phyloP scores from a whole-genome alignment of 1,284 basidiomycete species.

The Prillingera fragicola region DNA sequence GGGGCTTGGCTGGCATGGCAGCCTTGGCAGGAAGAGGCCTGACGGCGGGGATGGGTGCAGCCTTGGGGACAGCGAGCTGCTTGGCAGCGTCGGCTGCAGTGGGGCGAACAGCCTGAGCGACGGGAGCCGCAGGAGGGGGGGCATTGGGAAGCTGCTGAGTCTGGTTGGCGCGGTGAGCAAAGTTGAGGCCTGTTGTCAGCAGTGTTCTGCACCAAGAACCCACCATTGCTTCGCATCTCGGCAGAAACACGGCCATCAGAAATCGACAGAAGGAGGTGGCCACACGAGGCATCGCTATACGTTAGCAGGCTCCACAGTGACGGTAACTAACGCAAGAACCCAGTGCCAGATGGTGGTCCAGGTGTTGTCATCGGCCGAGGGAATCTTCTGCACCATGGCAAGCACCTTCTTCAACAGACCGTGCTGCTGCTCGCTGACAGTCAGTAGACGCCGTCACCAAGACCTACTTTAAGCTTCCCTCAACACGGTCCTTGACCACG shows the following conservation, averaged over 20 bases:
- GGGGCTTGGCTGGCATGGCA: slow-evolving; percentile 7
- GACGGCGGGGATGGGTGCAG: slow-evolving; percentile 30
- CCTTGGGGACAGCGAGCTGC: slow-evolving; percentile 42
- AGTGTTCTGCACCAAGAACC: background rate
- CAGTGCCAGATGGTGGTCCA: slow-evolving; percentile 99
- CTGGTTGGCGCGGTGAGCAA: slow-evolving; percentile 54
- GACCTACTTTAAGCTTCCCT: slow-evolving; percentile 72
- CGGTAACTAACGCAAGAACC: slow-evolving; percentile 58
- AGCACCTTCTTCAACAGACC: slow-evolving; percentile 84
- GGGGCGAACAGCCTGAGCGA: slow-evolving; percentile 40
- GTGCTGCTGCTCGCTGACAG: slow-evolving; percentile 66
- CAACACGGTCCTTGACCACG: slow-evolving; percentile 84
- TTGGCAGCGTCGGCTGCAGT: slow-evolving; percentile 11
- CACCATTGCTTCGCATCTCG: slow-evolving; percentile 88
- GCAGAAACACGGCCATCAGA: slow-evolving; percentile 86
- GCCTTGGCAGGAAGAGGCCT: slow-evolving; percentile 9
- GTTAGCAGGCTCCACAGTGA: slow-evolving; percentile 39
- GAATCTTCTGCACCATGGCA: slow-evolving; percentile 60
- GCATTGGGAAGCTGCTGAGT: slow-evolving; percentile 41
- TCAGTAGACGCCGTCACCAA: background rate
- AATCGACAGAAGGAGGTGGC: slow-evolving; percentile 78
- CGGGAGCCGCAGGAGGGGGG: slow-evolving; percentile 42
- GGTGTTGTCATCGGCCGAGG: slow-evolving; percentile 55
- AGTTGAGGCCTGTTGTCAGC: slow-evolving; percentile 76
- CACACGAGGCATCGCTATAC: slow-evolving; percentile 81